phyloP scores from a whole-genome alignment of 1,284 basidiomycete genomes.

The Agroathelia rolfsii region DNA sequence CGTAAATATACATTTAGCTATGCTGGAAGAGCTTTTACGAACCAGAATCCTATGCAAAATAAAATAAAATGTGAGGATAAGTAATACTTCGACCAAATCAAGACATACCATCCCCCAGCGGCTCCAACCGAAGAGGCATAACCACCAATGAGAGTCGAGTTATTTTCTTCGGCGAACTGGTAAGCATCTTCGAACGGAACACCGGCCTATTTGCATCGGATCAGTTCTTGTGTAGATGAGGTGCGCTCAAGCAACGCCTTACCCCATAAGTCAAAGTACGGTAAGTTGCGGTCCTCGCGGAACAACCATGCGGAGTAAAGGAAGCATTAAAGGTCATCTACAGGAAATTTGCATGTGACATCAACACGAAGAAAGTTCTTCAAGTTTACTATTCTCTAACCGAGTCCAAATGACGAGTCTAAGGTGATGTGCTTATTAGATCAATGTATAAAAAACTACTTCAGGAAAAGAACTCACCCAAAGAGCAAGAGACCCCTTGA shows the following conservation, averaged over 20 bases:
- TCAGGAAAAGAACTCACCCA: constrained; percentile 9
- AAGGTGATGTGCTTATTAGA: no score
- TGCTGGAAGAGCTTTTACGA: no score
- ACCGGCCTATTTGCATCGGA: constrained; percentile 13
- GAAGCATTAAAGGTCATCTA: constrained; percentile 8
- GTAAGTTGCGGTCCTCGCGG: constrained; percentile 9
- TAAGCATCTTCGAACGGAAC: constrained; percentile 13
- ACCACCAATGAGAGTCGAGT: constrained; percentile 12
- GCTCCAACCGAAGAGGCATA: constrained; percentile 11
- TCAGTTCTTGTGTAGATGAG: neutral
- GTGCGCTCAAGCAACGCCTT: no score
- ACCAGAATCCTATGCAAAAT: no score
- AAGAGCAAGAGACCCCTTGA: constrained; percentile 12
- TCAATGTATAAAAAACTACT: neutral
- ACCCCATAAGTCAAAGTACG: constrained; percentile 15
- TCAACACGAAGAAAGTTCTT: no score
- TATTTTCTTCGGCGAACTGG: constrained; percentile 12
- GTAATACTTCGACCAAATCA: neutral
- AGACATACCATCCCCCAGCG: constrained; percentile 13
- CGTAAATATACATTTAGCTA: no score
- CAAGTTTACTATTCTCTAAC: no score
- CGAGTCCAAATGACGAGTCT: no score
- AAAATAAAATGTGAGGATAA: no score
- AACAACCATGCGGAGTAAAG: constrained; percentile 11
- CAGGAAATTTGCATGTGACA: neutral